These are phyloP conservation scores for Fusarium chuoi DNA, from an alignment of 2,329 filamentous ascomycete species.

Conservation along the genomic window DNA sequence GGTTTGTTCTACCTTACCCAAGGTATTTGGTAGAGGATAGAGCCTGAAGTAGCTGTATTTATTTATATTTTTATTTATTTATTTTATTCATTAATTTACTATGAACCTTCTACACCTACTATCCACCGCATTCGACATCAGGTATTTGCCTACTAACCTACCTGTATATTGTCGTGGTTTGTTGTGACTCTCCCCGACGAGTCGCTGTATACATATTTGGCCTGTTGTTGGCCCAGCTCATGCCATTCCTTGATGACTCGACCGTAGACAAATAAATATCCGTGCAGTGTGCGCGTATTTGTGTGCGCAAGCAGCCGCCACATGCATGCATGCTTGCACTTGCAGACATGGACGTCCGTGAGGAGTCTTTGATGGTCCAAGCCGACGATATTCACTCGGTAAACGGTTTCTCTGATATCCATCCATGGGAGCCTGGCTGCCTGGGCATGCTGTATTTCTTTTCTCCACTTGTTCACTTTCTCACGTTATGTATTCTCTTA, in stretches of 20 bases:
- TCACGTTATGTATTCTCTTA: not conserved
- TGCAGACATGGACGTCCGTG: slow-evolving; percentile 5
- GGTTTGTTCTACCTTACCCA: not conserved
- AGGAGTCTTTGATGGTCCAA: not conserved
- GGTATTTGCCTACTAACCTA: not conserved
- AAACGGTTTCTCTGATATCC: not conserved
- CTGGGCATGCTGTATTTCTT: not conserved
- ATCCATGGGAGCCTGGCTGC: not conserved
- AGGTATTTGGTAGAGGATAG: not conserved
- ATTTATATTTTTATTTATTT: not conserved
- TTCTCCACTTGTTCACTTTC: not conserved
- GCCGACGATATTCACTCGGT: not conserved
- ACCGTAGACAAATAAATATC: not conserved
- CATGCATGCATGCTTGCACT: not conserved
- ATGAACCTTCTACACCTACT: not conserved
- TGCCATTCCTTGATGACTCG: not conserved
- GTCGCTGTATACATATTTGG: not conserved
- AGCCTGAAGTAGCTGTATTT: not conserved
- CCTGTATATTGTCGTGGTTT: not conserved
- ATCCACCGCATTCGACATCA: not conserved
- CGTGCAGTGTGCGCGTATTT: slow-evolving; percentile 36
- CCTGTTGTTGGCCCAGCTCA: slow-evolving; percentile 19
- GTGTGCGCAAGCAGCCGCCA: slow-evolving; percentile 33
- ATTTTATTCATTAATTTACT: not conserved
- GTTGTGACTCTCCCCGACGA: not conserved